A percentile compares a stretch with the other conserved stretches of the same genome.
phyloP scores from a whole-genome alignment of 2,329 filamentous ascomycete genomes.

The Cephalotrichum gorgonifer region DNA sequence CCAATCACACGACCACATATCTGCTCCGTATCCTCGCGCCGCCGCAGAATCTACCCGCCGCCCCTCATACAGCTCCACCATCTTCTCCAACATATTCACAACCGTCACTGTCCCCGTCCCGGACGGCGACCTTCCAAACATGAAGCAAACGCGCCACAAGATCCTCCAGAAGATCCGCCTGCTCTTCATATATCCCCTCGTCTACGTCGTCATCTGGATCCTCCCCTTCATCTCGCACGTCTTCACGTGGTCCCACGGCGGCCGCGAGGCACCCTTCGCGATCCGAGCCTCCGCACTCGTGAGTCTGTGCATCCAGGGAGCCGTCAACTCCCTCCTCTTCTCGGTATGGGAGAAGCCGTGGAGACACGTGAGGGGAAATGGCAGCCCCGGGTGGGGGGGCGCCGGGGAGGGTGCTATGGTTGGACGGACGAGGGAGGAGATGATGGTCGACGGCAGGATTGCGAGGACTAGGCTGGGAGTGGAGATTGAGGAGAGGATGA shows the following conservation, averaged over 20 bases:
- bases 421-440: conserved; percentile 41
- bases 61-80: conserved; percentile 9
- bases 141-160: conserved; percentile 34
- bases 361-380: conserved; percentile 19
- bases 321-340: conserved; percentile 60
- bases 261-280: conserved; percentile 32
- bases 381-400: background rate
- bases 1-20: background rate
- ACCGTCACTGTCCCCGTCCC: no score
- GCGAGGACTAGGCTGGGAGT: conserved; percentile 37
- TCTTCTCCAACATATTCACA: conserved; percentile 9
- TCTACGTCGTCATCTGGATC: conserved; percentile 64
- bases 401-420: conserved; percentile 10
- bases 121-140: conserved; percentile 14
- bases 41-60: conserved; percentile 1
- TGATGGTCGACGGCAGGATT: conserved; percentile 36
- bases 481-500: conserved; percentile 28
- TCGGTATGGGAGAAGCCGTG: conserved; percentile 61
- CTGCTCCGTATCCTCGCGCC: background rate
- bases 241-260: conserved; percentile 37
- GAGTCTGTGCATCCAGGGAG: conserved; percentile 54
- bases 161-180: conserved; percentile 60
- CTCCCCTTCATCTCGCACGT: conserved; percentile 59
- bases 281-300: conserved; percentile 45
- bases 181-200: conserved; percentile 65